Base-by-base conservation (phyloP, 1,284 basidiomycete genomes). In the Melampsora larici-populina region DNA sequence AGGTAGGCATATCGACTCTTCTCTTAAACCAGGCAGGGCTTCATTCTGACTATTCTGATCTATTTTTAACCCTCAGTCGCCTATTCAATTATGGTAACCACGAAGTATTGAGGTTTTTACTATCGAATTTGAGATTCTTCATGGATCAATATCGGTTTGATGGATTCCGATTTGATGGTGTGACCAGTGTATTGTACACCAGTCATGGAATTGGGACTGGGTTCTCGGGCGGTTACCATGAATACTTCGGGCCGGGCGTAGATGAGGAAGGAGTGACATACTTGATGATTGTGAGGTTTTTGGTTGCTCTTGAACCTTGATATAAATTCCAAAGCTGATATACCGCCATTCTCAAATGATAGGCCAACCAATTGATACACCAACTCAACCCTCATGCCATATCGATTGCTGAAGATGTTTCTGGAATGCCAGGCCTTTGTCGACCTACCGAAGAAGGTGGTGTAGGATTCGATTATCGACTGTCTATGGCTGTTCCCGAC, bases 191-290 rank as follows among this genome's bases (percentile, higher is more conserved):
- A 93, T 94, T 99, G 91, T 99, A 98, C 85, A 86, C 88, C 46
- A 96, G 99, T 83, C 96, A 99, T 84, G 96, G 96, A 26, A 98
- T 98, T 81, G 96, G 96, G 21, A 90, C 94, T 2, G 96, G 95
- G 2, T 99, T 99, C 86, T 96, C 93, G 64, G 95, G 95, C 31
- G 94, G 92, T 7, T 99, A 99, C 85, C 92, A 97, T 83, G 96
- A 99, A 85, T 99, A 99, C 85, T 99, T 97, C 84, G 95, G 95
- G 8, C 87, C 89, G 31, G 86, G 85, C 9, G 91, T 92, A 21
- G 96, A 99, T 81, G 85, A 90, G 66, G 95, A 98, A 82, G 94
- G 90, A 6, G 90, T 99, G 79, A 91, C 91, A 18, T 99, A 99
- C 84, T 87, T 99, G 78, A 98, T 98, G 96, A 89, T 99, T 70